These are phyloP conservation scores for Seminavis robusta DNA, from an alignment of 108 stramenopile genomes.

Conservation along the genomic window DNA sequence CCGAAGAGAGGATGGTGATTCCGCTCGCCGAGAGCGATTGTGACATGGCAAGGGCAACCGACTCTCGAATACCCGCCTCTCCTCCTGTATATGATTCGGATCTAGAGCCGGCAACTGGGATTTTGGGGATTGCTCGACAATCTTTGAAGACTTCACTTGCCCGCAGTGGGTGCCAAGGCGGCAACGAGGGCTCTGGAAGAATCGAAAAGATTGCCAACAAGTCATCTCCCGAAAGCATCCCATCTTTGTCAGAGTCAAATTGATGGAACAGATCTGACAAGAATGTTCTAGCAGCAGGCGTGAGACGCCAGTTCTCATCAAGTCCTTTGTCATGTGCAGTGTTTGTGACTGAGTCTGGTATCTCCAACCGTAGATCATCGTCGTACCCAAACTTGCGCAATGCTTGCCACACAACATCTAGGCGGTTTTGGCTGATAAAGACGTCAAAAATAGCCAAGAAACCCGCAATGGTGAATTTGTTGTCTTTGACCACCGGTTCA, in stretches of 20 bases:
- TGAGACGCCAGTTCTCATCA: conserved; percentile 38
- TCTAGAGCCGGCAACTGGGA: conserved; percentile 10
- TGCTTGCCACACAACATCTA: conserved; percentile 80
- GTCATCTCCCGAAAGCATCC: conserved; percentile 53
- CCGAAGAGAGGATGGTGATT: conserved; percentile 55
- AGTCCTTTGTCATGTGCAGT: background rate
- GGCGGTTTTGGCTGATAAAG: conserved; percentile 74
- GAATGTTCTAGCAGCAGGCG: conserved; percentile 42
- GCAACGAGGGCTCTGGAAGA: conserved; percentile 47
- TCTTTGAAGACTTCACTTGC: conserved; percentile 44
- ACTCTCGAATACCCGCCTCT: conserved; percentile 3
- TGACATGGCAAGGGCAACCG: conserved; percentile 26
- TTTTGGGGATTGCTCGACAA: conserved; percentile 56
- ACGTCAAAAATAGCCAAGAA: conserved; percentile 82
- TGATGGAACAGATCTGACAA: conserved; percentile 61
- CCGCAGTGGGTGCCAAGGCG: conserved; percentile 72
- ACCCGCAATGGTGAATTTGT: conserved; percentile 73
- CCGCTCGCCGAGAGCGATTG: conserved; percentile 66
- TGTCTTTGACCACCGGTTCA: conserved; percentile 51
- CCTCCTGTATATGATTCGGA: conserved; percentile 13
- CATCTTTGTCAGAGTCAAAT: conserved; percentile 67
- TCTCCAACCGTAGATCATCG: conserved; percentile 55
- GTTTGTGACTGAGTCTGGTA: conserved; percentile 44
- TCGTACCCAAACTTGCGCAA: conserved; percentile 73
- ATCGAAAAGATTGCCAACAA: conserved; percentile 61